Conservation (phyloP, 2,329 filamentous ascomycete species). For the Nemania serpens region DNA sequence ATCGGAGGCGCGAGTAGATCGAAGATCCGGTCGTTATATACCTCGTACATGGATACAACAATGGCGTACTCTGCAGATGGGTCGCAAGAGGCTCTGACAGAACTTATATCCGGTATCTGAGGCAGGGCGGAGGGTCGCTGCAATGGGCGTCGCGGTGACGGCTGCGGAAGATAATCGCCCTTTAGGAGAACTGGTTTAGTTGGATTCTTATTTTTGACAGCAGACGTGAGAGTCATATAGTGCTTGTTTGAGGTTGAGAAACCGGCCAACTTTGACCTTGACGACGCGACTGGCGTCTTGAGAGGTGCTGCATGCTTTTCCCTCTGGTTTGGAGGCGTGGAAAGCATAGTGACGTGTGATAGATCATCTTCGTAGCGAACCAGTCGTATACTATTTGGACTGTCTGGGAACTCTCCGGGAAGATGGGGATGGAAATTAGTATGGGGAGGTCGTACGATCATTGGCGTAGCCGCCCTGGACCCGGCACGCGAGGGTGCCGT, state of each 20-base stretch:
- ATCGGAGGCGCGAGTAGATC: constrained; percentile 76
- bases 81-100: constrained; percentile 69
- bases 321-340: constrained; percentile 37
- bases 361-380: constrained; percentile 43
- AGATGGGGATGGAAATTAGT: constrained; percentile 32
- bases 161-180: constrained; percentile 58
- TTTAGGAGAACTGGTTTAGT: constrained; percentile 53
- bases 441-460: constrained; percentile 63
- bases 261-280: constrained; percentile 41
- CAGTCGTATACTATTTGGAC: constrained; percentile 52
- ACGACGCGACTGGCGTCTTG: constrained; percentile 31
- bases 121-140: constrained; percentile 74
- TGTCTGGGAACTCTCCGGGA: constrained; percentile 39
- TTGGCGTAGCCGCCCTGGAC: constrained; percentile 71
- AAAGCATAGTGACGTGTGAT: constrained; percentile 33
- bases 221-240: constrained; percentile 52
- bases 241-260: constrained; percentile 41
- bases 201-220: constrained; percentile 51
- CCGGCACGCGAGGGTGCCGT: constrained; percentile 59
- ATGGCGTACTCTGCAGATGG: constrained; percentile 80
- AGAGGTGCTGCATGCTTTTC: constrained; percentile 1
- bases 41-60: constrained; percentile 96
- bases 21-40: constrained; percentile 98
- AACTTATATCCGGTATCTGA: constrained; percentile 73
- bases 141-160: constrained; percentile 64